A percentile compares a stretch with the other conserved stretches of the same genome.
phyloP scores from a whole-genome alignment of 2,329 filamentous ascomycete genomes.

The Ophiostoma fasciatum region DNA sequence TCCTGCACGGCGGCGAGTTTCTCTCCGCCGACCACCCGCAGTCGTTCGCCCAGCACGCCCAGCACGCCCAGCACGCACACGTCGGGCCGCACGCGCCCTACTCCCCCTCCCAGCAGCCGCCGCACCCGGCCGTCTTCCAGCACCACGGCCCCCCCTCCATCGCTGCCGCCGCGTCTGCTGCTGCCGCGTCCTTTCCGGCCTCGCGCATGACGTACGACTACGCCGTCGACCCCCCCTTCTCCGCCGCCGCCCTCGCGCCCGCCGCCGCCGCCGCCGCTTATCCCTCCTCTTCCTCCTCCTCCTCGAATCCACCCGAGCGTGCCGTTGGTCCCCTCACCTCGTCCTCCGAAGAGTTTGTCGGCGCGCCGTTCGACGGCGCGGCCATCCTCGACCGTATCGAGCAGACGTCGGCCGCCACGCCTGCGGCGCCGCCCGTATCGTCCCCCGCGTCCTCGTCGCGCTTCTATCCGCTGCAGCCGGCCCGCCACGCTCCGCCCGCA shows the following conservation, averaged over 20 bases:
- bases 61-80: not conserved
- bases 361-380: slow-evolving; percentile 49
- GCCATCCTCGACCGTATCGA: slow-evolving; percentile 47
- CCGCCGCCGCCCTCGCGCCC: too few relatives aligned
- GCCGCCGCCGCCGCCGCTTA: too few relatives aligned
- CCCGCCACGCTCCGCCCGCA: too few relatives aligned
- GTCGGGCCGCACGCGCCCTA: slow-evolving; percentile 6
- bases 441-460: not conserved
- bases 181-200: slow-evolving; percentile 5
- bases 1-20: slow-evolving; percentile 30
- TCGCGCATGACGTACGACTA: slow-evolving; percentile 10
- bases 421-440: slow-evolving; percentile 4
- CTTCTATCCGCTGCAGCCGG: slow-evolving; percentile 16
- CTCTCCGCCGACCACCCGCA: slow-evolving; percentile 22
- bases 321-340: slow-evolving; percentile 20
- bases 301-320: too few relatives aligned
- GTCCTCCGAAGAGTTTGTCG: slow-evolving; percentile 44
- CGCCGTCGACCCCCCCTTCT: slow-evolving; percentile 16
- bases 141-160: slow-evolving; percentile 2
- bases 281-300: too few relatives aligned
- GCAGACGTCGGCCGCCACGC: slow-evolving; percentile 26
- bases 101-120: not conserved
- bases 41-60: not conserved
- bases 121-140: slow-evolving; percentile 5
- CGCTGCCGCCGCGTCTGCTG: slow-evolving; percentile 6